phyloP scores from a whole-genome alignment of 2,329 filamentous ascomycete species.

The Penicillium sp. region DNA sequence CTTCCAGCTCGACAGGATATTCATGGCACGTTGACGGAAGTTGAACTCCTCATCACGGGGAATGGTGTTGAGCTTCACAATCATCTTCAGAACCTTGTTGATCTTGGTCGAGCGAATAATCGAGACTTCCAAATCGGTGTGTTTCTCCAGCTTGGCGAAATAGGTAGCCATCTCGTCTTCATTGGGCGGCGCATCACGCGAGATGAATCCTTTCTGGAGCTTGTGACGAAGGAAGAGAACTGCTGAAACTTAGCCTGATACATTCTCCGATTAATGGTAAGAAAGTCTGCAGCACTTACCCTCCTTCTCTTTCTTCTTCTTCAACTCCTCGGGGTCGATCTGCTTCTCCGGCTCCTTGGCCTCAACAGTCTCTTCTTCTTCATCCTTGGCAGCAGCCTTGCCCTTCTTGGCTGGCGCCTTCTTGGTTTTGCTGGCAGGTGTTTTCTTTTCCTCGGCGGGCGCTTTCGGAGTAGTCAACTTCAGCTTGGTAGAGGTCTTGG shows the following conservation, averaged over 20 bases:
- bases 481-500: slow-evolving; percentile 59
- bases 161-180: slow-evolving; percentile 59
- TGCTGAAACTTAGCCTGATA: slow-evolving; percentile 21
- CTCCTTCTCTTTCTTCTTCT: slow-evolving; percentile 59
- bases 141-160: slow-evolving; percentile 72
- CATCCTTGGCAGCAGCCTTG: slow-evolving; percentile 57
- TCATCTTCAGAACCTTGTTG: slow-evolving; percentile 95
- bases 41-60: slow-evolving; percentile 84
- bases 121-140: slow-evolving; percentile 76
- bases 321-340: slow-evolving; percentile 54
- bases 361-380: slow-evolving; percentile 59
- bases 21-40: slow-evolving; percentile 80
- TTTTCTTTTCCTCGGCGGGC: slow-evolving; percentile 48
- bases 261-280: not conserved
- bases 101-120: slow-evolving; percentile 94
- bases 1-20: slow-evolving; percentile 85
- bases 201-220: slow-evolving; percentile 89
- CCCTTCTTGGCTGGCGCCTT: slow-evolving; percentile 47
- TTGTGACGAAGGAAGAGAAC: slow-evolving; percentile 94
- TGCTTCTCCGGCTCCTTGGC: slow-evolving; percentile 52
- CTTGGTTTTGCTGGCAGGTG: slow-evolving; percentile 55
- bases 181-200: slow-evolving; percentile 78
- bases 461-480: slow-evolving; percentile 60
- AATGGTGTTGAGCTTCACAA: slow-evolving; percentile 81
- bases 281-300: slow-evolving; percentile 32